A percentile compares a stretch with the other conserved stretches of the same genome.
These are phyloP conservation scores for Blastobotrys americana DNA, from an alignment of 805 yeast genomes.

Conservation along the genomic window DNA sequence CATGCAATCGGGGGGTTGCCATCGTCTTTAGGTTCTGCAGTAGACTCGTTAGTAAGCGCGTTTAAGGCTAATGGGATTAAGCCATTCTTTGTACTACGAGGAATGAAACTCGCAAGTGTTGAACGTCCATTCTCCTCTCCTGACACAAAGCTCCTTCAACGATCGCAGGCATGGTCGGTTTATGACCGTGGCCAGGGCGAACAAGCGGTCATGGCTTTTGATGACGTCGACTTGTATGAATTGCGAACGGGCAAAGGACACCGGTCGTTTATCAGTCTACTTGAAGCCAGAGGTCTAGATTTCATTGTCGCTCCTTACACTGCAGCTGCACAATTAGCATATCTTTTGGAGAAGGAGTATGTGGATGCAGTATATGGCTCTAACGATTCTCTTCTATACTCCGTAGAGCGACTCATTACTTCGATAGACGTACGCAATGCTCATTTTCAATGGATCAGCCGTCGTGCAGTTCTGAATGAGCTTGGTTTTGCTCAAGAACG, in stretches of 20 bases:
- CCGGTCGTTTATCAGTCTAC: slow-evolving; percentile 47
- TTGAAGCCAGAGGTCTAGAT: slow-evolving; percentile 50
- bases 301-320: slow-evolving; percentile 77
- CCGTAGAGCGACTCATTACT: slow-evolving; percentile 63
- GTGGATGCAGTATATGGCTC: slow-evolving; percentile 81
- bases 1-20: slow-evolving; percentile 84
- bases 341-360: slow-evolving; percentile 46
- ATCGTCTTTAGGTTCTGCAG: slow-evolving; percentile 44
- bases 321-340: slow-evolving; percentile 73
- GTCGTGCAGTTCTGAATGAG: slow-evolving; percentile 49
- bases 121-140: slow-evolving; percentile 20
- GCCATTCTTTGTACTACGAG: slow-evolving; percentile 77
- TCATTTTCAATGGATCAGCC: slow-evolving; percentile 63
- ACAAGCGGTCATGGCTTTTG: slow-evolving; percentile 23
- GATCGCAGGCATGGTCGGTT: slow-evolving; percentile 39
- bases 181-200: slow-evolving; percentile 33
- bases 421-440: slow-evolving; percentile 60
- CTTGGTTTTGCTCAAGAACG: slow-evolving; percentile 55
- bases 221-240: slow-evolving; percentile 20
- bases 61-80: slow-evolving; percentile 57
- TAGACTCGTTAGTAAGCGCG: slow-evolving; percentile 55
- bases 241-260: slow-evolving; percentile 15
- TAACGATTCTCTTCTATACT: slow-evolving; percentile 61
- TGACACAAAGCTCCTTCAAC: slow-evolving; percentile 23
- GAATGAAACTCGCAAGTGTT: slow-evolving; percentile 42